Evolutionary conservation across 306 rosid species (phyloP).

Genomic region (Cucurbita ficifolia): DNA sequence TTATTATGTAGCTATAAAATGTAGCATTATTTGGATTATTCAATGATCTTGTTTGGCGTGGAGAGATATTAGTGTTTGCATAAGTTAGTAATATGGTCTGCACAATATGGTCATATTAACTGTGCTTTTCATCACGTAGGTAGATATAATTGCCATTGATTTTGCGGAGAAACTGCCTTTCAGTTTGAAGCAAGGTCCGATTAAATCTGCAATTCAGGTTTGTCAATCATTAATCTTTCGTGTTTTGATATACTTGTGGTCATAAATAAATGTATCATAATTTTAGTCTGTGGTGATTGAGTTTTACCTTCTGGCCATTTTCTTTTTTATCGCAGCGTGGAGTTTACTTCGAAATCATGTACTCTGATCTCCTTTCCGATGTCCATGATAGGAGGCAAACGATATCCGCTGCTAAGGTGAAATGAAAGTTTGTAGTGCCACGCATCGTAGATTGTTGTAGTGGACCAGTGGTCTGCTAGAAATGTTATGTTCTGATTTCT

Average conservation of each 20-base stretch:
- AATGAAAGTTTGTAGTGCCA: background rate
- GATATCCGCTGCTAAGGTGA: slow-evolving; percentile 65
- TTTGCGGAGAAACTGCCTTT: slow-evolving; percentile 52
- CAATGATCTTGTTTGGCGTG: background rate
- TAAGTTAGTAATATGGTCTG: background rate
- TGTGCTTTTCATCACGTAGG: slow-evolving; percentile 26
- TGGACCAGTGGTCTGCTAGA: background rate
- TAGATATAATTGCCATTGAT: slow-evolving; percentile 64
- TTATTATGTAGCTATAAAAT: background rate
- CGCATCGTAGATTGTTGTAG: background rate
- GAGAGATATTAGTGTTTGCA: background rate
- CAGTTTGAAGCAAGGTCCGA: slow-evolving; percentile 56
- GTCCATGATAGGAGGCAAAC: slow-evolving; percentile 47
- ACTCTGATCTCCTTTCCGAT: slow-evolving; percentile 37
- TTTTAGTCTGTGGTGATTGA: background rate
- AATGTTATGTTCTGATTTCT: background rate
- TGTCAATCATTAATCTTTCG: background rate
- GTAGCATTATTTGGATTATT: background rate
- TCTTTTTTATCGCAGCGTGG: slow-evolving; percentile 42
- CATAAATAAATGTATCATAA: background rate
- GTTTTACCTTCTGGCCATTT: background rate
- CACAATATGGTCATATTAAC: background rate
- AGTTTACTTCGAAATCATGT: slow-evolving; percentile 58
- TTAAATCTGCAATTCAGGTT: slow-evolving; percentile 63
- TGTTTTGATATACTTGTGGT: background rate